Percentiles rank a stretch among this genome's conserved stretches.
Conservation (phyloP, 352 stramenopile genomes). For the Phytophthora aleatoria region DNA sequence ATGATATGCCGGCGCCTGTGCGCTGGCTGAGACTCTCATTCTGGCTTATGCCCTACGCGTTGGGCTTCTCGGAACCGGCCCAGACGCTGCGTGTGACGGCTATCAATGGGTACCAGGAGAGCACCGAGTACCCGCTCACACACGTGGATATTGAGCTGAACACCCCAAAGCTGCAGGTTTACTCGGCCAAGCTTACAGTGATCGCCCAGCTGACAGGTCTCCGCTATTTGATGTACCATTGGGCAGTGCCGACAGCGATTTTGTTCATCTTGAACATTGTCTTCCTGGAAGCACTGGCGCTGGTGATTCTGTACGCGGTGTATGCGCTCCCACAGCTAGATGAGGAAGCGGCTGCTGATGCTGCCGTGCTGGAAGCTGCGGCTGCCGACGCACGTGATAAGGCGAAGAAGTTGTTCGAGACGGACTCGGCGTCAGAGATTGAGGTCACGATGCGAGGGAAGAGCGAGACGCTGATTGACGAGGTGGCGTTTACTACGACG, state of each 20-base stretch:
- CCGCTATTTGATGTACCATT: slow-evolving; percentile 90
- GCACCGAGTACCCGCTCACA: slow-evolving; percentile 52
- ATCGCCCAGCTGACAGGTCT: slow-evolving; percentile 83
- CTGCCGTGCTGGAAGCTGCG: slow-evolving; percentile 26
- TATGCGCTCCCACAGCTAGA: slow-evolving; percentile 56
- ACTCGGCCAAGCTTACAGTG: slow-evolving; percentile 75
- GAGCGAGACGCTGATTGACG: slow-evolving; percentile 34
- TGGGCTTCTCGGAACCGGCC: slow-evolving; percentile 60
- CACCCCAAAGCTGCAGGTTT: slow-evolving; percentile 73
- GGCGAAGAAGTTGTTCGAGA: slow-evolving; percentile 30
- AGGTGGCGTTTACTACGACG: slow-evolving; percentile 23
- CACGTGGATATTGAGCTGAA: slow-evolving; percentile 61
- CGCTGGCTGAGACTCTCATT: slow-evolving; percentile 48
- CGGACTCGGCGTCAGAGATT: slow-evolving; percentile 13
- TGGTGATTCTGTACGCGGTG: slow-evolving; percentile 71
- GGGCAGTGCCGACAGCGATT: slow-evolving; percentile 69
- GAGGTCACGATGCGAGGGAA: slow-evolving; percentile 40
- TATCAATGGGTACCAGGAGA: slow-evolving; percentile 78
- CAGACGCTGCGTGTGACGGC: slow-evolving; percentile 58
- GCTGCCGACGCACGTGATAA: slow-evolving; percentile 31
- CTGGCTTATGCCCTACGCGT: slow-evolving; percentile 59
- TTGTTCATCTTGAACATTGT: slow-evolving; percentile 82
- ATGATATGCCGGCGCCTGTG: slow-evolving; percentile 63
- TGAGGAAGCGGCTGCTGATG: slow-evolving; percentile 24
- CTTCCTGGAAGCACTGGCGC: slow-evolving; percentile 65